A percentile compares a stretch with the other conserved stretches of the same genome.
These are phyloP conservation scores for Balakata baccata DNA, from an alignment of 345 rosid genomes.

Conservation along the genomic window DNA sequence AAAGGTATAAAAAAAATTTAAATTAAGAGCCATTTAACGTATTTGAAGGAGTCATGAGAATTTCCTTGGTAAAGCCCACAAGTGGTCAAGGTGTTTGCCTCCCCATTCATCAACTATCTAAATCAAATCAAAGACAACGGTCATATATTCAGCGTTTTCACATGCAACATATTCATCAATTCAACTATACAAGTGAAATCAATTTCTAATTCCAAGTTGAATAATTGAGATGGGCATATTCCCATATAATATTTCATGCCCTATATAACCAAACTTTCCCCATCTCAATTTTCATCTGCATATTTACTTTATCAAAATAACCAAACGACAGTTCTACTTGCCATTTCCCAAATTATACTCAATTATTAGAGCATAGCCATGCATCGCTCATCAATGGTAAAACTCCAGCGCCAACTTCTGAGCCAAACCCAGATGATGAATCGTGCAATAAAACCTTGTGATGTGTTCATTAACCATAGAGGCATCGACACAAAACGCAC, in stretches of 20 bases:
- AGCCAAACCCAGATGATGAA: conserved; percentile 13
- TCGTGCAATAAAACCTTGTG: conserved; percentile 26
- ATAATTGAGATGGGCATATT: not conserved
- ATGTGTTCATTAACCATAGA: conserved; percentile 74
- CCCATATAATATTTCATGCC: not conserved
- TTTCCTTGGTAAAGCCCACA: not conserved
- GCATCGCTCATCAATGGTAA: conserved; percentile 20
- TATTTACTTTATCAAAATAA: not conserved
- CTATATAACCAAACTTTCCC: not conserved
- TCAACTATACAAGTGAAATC: conserved; percentile 17
- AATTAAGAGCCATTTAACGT: not conserved
- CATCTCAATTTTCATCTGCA: not conserved
- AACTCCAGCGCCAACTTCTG: conserved; percentile 19
- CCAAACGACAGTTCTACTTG: not conserved
- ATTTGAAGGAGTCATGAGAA: conserved; percentile 22
- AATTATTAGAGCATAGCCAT: not conserved
- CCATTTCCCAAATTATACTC: not conserved
- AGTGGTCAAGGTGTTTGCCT: not conserved
- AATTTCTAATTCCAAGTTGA: not conserved
- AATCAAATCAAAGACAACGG: not conserved
- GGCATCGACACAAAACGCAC: conserved; percentile 65
- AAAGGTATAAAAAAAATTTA: no score
- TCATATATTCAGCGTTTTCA: not conserved
- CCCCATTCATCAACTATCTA: not conserved
- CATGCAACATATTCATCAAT: not conserved